Percentiles rank a stretch among this genome's conserved stretches.
phyloP scores from a whole-genome alignment of 1,284 basidiomycete genomes.

The Cryptococcus sp. region DNA sequence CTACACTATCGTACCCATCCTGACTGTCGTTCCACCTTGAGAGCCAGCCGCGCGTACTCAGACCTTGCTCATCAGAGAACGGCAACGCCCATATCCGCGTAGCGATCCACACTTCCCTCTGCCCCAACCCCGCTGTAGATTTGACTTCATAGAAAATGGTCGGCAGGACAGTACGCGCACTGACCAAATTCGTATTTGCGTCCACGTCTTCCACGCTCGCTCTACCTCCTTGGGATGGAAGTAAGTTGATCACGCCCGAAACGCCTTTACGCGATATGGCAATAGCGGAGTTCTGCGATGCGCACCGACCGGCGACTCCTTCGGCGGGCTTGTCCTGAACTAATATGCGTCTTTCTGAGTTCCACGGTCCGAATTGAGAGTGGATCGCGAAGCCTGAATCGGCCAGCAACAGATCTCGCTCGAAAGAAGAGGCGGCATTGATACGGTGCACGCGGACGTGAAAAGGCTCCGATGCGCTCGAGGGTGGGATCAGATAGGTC shows the following conservation, averaged over 20 bases:
- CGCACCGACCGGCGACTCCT: constrained; percentile 15
- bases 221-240: constrained; percentile 6
- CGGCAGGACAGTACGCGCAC: constrained; percentile 67
- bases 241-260: constrained; percentile 26
- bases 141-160: constrained; percentile 62
- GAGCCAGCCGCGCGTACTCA: constrained; percentile 11
- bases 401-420: constrained; percentile 16
- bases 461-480: constrained; percentile 16
- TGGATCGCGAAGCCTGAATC: constrained; percentile 33
- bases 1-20: constrained; percentile 5
- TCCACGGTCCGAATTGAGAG: constrained; percentile 20
- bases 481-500: constrained; percentile 34
- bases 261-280: constrained; percentile 28
- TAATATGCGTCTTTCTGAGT: constrained; percentile 22
- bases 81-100: constrained; percentile 14
- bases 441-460: constrained; percentile 36
- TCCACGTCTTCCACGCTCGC: constrained; percentile 53
- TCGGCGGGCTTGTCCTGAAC: not conserved
- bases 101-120: constrained; percentile 17
- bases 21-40: constrained; percentile 8
- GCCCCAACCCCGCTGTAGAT: constrained; percentile 13
- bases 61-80: constrained; percentile 2
- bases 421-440: constrained; percentile 6
- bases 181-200: constrained; percentile 69
- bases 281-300: constrained; percentile 11